Base-by-base conservation (phyloP, 257 asterid genomes). In the Nicotiana tomentosiformis region DNA sequence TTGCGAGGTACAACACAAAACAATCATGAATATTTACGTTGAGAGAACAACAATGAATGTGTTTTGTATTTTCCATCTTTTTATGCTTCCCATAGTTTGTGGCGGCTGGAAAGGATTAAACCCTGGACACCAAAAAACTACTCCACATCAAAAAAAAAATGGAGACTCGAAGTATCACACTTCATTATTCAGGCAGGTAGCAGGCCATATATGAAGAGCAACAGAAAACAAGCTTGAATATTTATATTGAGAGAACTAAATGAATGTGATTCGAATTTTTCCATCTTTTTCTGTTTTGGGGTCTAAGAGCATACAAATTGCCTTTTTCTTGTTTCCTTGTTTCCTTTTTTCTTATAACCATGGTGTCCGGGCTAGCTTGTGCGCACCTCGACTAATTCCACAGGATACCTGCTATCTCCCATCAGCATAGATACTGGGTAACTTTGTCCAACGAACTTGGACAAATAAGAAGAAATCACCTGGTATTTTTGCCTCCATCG, bases 151-250 rank as follows among this genome's bases (percentile, higher is more conserved):
- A 46, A 20, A 43, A 43, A 20, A 20, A 70, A 70, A 1, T 43
- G 12, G 58, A 26, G 20, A 11, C n/a, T 70, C 37, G 11, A 43
- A 70, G 37, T 56, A 5, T 32, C 46, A 10, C 57, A 70, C 33
- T 69, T 43, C 78, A 70, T n/a, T 70, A 70, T 70, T 43, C 46
- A 70, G 58, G 78, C 58, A 70, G 35, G 78, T 43, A 70, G 58
- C 55, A 70, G 33, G n/a, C 18, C 58, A 70, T 56, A 72, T 72
- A 72, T 18, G 49, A 43, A 6, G n/a, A 11, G 60, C 20, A 70
- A 70, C 78, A 72, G 3, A 32, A 72, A 72, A 72, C 20, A 43
- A 43, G 15, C 37, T 72, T 46, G 78, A 70, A 72, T 43, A 72
- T 43, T 23, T 20, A 10, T 43, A 7, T 46, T 20, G 78, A 6